Base-by-base conservation (phyloP, 305 asterid species). In the Fraxinus greggii region DNA sequence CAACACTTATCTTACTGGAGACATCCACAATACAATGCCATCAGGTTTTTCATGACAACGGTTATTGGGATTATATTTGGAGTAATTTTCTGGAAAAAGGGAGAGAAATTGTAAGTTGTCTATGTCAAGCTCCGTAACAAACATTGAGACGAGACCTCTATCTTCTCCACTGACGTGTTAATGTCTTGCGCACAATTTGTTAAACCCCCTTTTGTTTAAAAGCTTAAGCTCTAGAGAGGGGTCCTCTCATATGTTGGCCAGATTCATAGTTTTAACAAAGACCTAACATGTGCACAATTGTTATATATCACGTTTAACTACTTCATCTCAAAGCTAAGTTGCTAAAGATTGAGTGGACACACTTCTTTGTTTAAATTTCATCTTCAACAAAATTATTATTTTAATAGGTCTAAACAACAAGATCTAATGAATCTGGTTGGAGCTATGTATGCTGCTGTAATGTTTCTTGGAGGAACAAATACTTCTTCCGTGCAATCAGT, bases 1-100 rank as follows among this genome's bases (percentile, higher is more conserved):
- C 89, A 88, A 19, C 79, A 82, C 79, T 86, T 84, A 87, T 88
- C 91, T 28, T 88, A 88, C 23, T 88, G 88, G 91, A 84, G 88
- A 79, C 83, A 86, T 65, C 85, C 91, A 0, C 88, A 85, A 73
- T 88, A 86, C 78, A 88, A 86, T 61, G 86, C 79, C 69, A 79
- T 81, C 35, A 61, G 90, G 78, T 85, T 85, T 79, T 85, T 81
- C n/a, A 65, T 85, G 84, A 83, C 88, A 65, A 78, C 80, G 0
- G 79, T 85, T 23, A 85, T 87, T 6, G 90, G 87, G 1, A 54
- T 85, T 36, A 78, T 85, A 15, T 85, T 87, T 3, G 90, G 90
- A 24, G 83, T 79, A 51, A 83, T 87, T 74, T 87, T 87, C 75
- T 87, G 90, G 90, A 73, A 87, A 23, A 83, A 83, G 40, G 90